Conservation (phyloP, 1,139 yeast genomes). For the Geotrichum fermentans region DNA sequence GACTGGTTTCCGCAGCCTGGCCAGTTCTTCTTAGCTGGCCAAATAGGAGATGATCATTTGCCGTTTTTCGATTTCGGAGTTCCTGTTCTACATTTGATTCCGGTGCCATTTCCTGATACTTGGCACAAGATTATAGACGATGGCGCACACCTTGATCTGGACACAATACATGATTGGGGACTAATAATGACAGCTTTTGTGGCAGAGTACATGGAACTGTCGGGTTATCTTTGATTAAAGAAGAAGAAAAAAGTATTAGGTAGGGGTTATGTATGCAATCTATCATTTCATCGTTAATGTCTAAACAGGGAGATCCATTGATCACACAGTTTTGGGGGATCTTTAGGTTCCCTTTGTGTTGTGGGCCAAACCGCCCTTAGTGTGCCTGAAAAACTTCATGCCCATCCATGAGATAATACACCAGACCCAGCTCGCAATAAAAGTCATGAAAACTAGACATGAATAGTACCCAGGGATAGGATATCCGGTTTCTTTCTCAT, state of each 20-base stretch:
- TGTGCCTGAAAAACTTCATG: constrained; percentile 68
- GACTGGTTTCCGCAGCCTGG: constrained; percentile 22
- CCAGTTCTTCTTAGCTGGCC: constrained; percentile 36
- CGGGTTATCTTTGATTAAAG: constrained; percentile 18
- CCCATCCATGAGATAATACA: constrained; percentile 71
- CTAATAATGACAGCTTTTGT: constrained; percentile 34
- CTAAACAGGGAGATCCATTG: neutral
- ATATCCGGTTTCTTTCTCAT: constrained; percentile 36
- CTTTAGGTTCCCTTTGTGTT: neutral
- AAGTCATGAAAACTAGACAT: constrained; percentile 47
- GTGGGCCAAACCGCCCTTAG: constrained; percentile 48
- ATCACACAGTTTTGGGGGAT: neutral
- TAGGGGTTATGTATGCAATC: too few species aligned
- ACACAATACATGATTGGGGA: constrained; percentile 39
- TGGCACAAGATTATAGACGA: constrained; percentile 50
- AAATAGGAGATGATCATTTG: constrained; percentile 46
- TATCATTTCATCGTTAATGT: neutral
- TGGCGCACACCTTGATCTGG: constrained; percentile 36
- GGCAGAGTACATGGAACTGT: constrained; percentile 36
- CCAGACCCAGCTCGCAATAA: constrained; percentile 71
- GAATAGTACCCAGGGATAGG: constrained; percentile 47
- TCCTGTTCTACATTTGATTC: constrained; percentile 49
- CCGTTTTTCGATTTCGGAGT: constrained; percentile 48
- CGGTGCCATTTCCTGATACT: constrained; percentile 45
- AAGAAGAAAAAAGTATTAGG: neutral